phyloP scores from a whole-genome alignment of 352 stramenopile genomes.

The Phytophthora syringae region DNA sequence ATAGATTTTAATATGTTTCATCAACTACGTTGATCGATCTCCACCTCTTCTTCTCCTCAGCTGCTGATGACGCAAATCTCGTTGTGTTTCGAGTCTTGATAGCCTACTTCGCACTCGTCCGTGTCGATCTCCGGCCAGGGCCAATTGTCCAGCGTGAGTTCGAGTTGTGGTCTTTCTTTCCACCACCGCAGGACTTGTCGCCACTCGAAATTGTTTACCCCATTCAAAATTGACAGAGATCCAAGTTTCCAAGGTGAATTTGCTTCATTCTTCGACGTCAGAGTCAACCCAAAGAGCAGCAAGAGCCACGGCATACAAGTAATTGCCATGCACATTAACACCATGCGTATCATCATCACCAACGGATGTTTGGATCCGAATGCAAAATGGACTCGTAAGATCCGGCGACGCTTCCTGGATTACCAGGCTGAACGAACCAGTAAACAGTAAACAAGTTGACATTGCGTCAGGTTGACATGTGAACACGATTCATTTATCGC shows the following conservation, averaged over 20 bases:
- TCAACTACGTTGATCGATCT: conserved; percentile 9
- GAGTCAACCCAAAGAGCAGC: conserved; percentile 13
- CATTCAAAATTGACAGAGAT: conserved; percentile 12
- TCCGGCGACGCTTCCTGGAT: conserved; percentile 21
- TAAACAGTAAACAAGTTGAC: conserved; percentile 6
- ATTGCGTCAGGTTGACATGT: no score
- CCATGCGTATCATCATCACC: conserved; percentile 27
- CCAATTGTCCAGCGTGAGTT: conserved; percentile 31
- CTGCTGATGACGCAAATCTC: conserved; percentile 62
- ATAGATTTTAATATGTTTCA: conserved; percentile 20
- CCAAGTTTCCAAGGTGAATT: background rate
- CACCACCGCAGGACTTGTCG: conserved; percentile 20
- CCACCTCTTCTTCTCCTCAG: conserved; percentile 20
- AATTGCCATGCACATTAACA: conserved; percentile 23
- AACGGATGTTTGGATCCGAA: background rate
- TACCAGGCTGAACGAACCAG: conserved; percentile 1
- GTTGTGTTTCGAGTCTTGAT: conserved; percentile 48
- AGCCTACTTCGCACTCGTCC: conserved; percentile 52
- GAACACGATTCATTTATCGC: conserved; percentile 22
- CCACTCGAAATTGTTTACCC: conserved; percentile 23
- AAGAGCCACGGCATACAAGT: conserved; percentile 27
- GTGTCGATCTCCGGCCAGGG: conserved; percentile 28
- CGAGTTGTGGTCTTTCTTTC: conserved; percentile 16
- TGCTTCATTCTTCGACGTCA: background rate
- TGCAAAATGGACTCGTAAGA: conserved; percentile 25